Evolutionary conservation across 2,329 filamentous ascomycete genomes (phyloP).

Genomic region (Cryphonectria parasitica): DNA sequence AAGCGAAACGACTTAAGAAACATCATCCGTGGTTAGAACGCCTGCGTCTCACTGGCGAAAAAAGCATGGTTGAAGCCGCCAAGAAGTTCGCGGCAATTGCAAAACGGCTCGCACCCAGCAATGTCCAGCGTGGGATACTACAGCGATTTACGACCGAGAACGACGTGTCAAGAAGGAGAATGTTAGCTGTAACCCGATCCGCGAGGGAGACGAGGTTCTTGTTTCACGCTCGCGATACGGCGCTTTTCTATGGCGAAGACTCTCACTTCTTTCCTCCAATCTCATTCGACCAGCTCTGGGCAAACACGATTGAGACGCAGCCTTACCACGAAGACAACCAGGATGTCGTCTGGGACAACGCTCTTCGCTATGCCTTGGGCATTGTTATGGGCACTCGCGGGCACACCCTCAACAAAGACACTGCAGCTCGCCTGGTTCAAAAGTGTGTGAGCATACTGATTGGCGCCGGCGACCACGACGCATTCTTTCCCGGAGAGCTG

Average conservation of each 20-base stretch:
- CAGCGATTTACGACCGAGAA: constrained; percentile 27
- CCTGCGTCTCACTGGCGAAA: no score
- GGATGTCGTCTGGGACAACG: constrained; percentile 25
- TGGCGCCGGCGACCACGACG: neutral
- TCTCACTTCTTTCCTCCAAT: neutral
- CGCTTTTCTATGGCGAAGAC: constrained; percentile 23
- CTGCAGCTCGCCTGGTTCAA: neutral
- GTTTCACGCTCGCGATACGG: constrained; percentile 30
- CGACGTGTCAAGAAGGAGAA: constrained; percentile 24
- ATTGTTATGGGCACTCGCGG: constrained; percentile 18
- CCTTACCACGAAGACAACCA: constrained; percentile 21
- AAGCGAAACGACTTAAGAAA: neutral
- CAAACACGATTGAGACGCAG: constrained; percentile 26
- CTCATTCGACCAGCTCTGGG: constrained; percentile 24
- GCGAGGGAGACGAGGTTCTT: constrained; percentile 28
- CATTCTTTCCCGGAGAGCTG: constrained; percentile 1
- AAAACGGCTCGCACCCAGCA: neutral
- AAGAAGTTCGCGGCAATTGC: neutral
- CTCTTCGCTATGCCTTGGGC: constrained; percentile 25
- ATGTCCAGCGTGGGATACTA: constrained; percentile 25
- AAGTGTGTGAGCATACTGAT: constrained; percentile 2
- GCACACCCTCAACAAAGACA: neutral
- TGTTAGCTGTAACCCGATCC: constrained; percentile 30
- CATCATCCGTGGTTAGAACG: neutral
- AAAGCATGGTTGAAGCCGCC: no score